Base-by-base conservation (phyloP, 2,329 filamentous ascomycete genomes). In the Juglanconis juglandina region DNA sequence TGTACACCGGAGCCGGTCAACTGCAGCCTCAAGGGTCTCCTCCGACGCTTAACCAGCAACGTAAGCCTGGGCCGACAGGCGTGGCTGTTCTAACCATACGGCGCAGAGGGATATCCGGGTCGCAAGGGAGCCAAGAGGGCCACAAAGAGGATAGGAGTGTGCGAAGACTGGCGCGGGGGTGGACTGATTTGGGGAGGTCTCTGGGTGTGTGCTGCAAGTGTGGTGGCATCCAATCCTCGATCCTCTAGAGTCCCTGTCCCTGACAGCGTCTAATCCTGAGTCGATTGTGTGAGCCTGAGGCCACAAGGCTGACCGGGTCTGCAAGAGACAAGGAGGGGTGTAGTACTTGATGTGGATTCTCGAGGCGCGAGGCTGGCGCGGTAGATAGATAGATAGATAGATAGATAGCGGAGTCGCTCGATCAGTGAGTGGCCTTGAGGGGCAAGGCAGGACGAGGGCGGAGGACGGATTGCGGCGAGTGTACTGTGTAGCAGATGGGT, bases 211-310 rank as follows among this genome's bases (percentile, higher is more conserved):
- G 44, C 34, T 56, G 53, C 53, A 49, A 34, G 53, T 56, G 53
- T 56, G 53, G 53, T 56, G 44, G 53, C 53, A 49, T 49, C 44
- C 37, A 41, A 56, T 56, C 53, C 53, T 56, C 46, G 35, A 49
- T 56, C 53, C 53, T 49, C 44, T 49, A 5, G 30, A 39, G 14
- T 35, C 42, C n/a, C 33, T 35, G 35, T 46, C 10, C 39, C 39
- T 13, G 39, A 42, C 39, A 42, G 39, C 39, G 10, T 13, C 39
- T 3, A 42, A 42, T 42, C 39, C 39, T 42, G 7, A 24, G 11
- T 42, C 37, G 39, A 9, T 11, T 42, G 5, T 42, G 39, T 42
- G 39, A 11, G 39, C 39, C n/a, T 42, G 11, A 11, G 39, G 39
- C 10, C 39, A 33, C 10, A 14, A 35, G 49, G 49, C 33, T 37